Evolutionary conservation across 106 monocot species (phyloP).

Genomic region (Gastrodia elata): DNA sequence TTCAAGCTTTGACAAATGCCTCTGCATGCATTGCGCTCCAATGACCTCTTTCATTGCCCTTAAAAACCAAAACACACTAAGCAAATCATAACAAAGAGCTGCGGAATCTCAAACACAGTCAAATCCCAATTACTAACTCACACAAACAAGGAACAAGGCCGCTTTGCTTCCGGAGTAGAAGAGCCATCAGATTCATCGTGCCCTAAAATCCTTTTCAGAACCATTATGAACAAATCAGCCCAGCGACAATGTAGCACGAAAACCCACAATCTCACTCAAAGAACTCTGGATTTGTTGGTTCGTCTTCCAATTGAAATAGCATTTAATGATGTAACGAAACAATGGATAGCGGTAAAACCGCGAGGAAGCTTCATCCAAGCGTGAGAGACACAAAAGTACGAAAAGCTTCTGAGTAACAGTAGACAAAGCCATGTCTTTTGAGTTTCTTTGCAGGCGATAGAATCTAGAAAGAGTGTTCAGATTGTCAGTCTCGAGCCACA

Average conservation of each 20-base stretch:
- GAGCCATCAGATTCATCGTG: constrained; percentile 15
- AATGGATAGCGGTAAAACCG: constrained; percentile 21
- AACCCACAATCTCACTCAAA: background rate
- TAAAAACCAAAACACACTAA: constrained; percentile 1
- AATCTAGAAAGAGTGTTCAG: constrained; percentile 3
- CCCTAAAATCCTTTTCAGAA: constrained; percentile 30
- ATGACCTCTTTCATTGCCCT: constrained; percentile 49
- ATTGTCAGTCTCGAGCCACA: background rate
- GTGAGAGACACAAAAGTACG: constrained; percentile 24
- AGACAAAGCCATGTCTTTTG: background rate
- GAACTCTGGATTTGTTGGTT: background rate
- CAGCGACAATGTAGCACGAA: background rate
- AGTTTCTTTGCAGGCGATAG: background rate
- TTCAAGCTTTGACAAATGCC: constrained; percentile 50
- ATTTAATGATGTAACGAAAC: constrained; percentile 10
- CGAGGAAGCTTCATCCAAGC: constrained; percentile 48
- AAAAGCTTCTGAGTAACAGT: constrained; percentile 2
- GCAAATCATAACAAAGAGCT: background rate
- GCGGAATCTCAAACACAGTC: background rate
- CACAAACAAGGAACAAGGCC: constrained; percentile 26
- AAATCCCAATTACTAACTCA: constrained; percentile 18
- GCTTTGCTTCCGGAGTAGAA: constrained; percentile 23
- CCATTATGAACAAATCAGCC: constrained; percentile 17
- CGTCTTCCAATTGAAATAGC: background rate
- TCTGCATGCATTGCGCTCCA: constrained; percentile 40